Base-by-base conservation (phyloP, 2,329 filamentous ascomycete genomes). In the Sporothrix schenckii region DNA sequence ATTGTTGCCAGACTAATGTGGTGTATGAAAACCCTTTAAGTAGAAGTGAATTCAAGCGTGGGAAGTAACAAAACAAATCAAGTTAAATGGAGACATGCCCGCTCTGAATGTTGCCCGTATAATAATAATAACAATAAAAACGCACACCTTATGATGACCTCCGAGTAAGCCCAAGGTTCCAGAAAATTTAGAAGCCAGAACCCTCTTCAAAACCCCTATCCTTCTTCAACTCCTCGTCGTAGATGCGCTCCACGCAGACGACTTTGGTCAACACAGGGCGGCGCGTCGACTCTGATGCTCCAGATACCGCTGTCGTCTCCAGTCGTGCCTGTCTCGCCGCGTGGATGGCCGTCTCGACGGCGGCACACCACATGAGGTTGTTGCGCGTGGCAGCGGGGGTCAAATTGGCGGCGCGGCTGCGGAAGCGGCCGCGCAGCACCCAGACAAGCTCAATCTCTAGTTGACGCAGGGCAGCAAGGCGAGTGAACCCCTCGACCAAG, bases 401-500 rank as follows among this genome's bases (percentile, higher is more conserved):
- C 67, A 69, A 27, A 44, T 53, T 52, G 54, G 54, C 41, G 4
- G 54, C 41, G 4, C 67, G 53, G 54, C 67, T 61, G 24, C 30
- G 47, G 58, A 52, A 52, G 4, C 63, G 63, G 44, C 63, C 50
- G 1, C 52, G 41, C 52, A 66, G 13, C 9, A 63, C 61, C 66
- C 68, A 72, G 30, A 67, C 53, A 9, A 72, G 74, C 75, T 83
- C 82, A 68, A 84, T 77, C 75, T 84, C 82, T 4, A 84, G 70
- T 66, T 73, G 76, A 72, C 78, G 75, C 65, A 84, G 75, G 16
- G 66, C 73, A 5, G 34, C 49, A 72, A 84, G 72, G 54, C 72
- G 72, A 19, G 73, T 69, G 58, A 84, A 73, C 1, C 81, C 80
- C 5, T 71, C 75, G 49, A 77, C 77, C 39, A 80, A 21, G 21